Evolutionary conservation across 2,329 filamentous ascomycete genomes (phyloP).

Genomic region (Parafenestella ontariensis): DNA sequence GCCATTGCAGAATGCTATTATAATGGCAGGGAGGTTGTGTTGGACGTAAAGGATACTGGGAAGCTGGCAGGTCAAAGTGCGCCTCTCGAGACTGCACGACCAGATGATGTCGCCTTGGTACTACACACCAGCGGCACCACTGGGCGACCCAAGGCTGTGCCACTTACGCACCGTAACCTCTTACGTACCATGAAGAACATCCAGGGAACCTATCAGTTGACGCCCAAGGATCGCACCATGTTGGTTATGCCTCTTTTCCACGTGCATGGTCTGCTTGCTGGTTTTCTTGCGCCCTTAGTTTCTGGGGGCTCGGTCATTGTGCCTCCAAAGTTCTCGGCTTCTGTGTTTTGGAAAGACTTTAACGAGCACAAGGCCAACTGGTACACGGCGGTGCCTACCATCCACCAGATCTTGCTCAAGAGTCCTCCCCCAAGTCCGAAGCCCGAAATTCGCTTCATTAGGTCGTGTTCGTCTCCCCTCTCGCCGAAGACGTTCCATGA

Average conservation of each 20-base stretch:
- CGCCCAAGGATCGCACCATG: conserved; percentile 75
- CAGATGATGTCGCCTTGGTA: conserved; percentile 82
- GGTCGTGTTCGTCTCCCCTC: conserved; percentile 84
- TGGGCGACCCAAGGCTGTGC: conserved; percentile 81
- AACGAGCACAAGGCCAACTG: conserved; percentile 77
- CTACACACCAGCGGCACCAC: conserved; percentile 87
- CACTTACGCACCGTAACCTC: conserved; percentile 81
- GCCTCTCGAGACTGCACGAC: conserved; percentile 63
- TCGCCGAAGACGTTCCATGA: conserved; percentile 82
- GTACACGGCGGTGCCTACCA: conserved; percentile 93
- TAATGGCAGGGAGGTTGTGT: conserved; percentile 72
- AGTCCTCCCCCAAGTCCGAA: conserved; percentile 71
- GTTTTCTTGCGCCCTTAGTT: conserved; percentile 77
- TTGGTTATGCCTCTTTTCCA: conserved; percentile 92
- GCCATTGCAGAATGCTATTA: conserved; percentile 90
- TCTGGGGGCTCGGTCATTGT: conserved; percentile 82
- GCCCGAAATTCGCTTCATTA: conserved; percentile 82
- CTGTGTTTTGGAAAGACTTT: conserved; percentile 84
- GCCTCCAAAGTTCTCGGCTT: conserved; percentile 79
- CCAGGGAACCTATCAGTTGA: conserved; percentile 76
- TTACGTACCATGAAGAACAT: conserved; percentile 86
- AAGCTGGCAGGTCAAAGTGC: conserved; percentile 64
- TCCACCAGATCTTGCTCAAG: conserved; percentile 87
- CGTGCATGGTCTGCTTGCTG: conserved; percentile 86
- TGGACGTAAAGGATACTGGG: conserved; percentile 80